Evolutionary conservation across 2,329 filamentous ascomycete species (phyloP).

Genomic region (Myrmaecium sp.): DNA sequence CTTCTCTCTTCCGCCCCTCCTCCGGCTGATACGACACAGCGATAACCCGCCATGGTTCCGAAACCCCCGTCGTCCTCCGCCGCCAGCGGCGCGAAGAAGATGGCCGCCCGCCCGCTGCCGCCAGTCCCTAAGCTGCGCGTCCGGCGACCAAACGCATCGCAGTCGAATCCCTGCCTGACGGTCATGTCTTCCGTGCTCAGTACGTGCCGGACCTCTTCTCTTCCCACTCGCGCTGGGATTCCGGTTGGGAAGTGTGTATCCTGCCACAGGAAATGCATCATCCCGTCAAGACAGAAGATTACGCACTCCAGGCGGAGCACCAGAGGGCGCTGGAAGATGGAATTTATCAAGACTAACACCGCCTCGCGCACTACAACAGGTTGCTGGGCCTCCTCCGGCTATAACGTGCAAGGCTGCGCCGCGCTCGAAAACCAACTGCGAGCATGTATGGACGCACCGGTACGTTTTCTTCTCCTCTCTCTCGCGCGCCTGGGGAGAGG

Average conservation of each 20-base stretch:
- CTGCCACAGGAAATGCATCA: neutral
- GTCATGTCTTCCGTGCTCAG: constrained; percentile 52
- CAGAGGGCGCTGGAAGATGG: no score
- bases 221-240: neutral
- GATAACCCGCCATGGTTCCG: constrained; percentile 6
- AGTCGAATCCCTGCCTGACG: constrained; percentile 46
- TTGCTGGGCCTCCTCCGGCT: constrained; percentile 70
- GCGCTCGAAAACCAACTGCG: constrained; percentile 43
- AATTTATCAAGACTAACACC: no score
- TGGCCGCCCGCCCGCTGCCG: constrained; percentile 33
- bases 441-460: constrained; percentile 65
- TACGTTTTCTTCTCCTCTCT: constrained; percentile 31
- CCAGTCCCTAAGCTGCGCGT: constrained; percentile 47
- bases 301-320: neutral
- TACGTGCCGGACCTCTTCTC: constrained; percentile 25
- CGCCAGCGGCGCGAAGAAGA: constrained; percentile 11
- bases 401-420: constrained; percentile 43
- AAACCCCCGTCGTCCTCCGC: constrained; percentile 12
- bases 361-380: no score
- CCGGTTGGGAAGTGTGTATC: neutral
- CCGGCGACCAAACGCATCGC: constrained; percentile 43
- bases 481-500: no score
- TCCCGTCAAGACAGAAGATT: neutral
- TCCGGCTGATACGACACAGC: no score
- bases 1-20: no score